Base-by-base conservation (phyloP, 441 rosid genomes). In the Jatropha podagrica region DNA sequence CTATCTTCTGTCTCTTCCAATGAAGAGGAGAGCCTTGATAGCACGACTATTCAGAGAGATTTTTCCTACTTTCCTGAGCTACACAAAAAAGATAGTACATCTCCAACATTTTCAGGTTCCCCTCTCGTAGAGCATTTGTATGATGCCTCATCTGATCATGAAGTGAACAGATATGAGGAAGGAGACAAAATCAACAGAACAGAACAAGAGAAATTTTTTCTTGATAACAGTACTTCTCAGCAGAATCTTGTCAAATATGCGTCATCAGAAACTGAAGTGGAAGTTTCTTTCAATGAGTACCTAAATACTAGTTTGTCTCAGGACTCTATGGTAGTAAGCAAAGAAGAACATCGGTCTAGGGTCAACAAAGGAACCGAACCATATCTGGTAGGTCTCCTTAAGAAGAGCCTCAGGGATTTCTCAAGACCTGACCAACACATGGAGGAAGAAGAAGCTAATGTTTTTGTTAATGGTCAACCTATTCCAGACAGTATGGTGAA, bases 341-440 rank as follows among this genome's bases (percentile, higher is more conserved):
- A 78, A 72, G 93, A 86, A 48, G 88, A 82, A 26, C 83, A 83
- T 75, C 80, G 14, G 42, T 74, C 83, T 15, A 81, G 78, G 84
- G 78, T 51, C 74, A 85, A 78, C 77, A 87, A 83, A 74, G 77
- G 88, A 18, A 78, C 78, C 71, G 89, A 88, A 44, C 83, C 95
- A 42, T 82, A 81, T 83, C 83, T 95, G 38, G 75, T 83, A 63
- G 88, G 83, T 72, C 76, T 88, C 60, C 73, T 91, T 68, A 95
- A 87, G 88, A 90, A 83, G 81, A 86, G 93, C 78, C 89, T 91
- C 63, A 86, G 82, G 82, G 94, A 92, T 82, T 77, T 88, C 9
- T 77, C 91, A 44, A 86, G 83, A 61, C 87, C 89, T 26, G 85
- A 81, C 78, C 88, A 90, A 77, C 80, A 67, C 52, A 81, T 78